Evolutionary conservation across 2,329 filamentous ascomycete genomes (phyloP).

Genomic region (Geosmithia putterillii): DNA sequence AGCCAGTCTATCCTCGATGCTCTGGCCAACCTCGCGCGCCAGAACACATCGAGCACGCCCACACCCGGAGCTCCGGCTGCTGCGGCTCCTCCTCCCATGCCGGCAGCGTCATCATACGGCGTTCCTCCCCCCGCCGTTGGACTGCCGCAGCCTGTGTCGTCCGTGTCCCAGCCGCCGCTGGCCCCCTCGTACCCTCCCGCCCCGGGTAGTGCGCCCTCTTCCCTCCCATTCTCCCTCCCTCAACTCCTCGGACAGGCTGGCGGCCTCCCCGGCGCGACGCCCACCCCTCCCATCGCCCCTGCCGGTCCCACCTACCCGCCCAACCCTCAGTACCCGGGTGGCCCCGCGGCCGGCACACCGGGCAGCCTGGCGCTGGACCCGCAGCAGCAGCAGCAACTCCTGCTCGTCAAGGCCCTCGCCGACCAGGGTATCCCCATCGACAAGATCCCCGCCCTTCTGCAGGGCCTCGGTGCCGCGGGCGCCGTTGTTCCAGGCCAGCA

Average conservation of each 20-base stretch:
- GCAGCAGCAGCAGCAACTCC: constrained; percentile 57
- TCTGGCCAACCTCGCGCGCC: constrained; percentile 68
- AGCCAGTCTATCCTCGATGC: constrained; percentile 60
- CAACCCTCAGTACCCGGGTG: constrained; percentile 8
- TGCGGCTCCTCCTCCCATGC: constrained; percentile 23
- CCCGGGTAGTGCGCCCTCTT: constrained; percentile 47
- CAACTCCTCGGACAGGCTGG: constrained; percentile 19
- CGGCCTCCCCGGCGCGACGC: constrained; percentile 17
- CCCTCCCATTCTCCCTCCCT: constrained; percentile 26
- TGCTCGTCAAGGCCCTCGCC: constrained; percentile 62
- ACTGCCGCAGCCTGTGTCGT: constrained; percentile 17
- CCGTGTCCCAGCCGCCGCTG: constrained; percentile 11
- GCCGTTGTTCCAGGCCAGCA: constrained; percentile 19
- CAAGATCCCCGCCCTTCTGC: constrained; percentile 53
- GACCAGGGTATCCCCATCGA: constrained; percentile 68
- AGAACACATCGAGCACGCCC: constrained; percentile 35
- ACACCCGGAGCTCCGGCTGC: constrained; percentile 18
- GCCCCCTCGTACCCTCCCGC: constrained; percentile 25
- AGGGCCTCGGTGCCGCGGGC: constrained; percentile 27
- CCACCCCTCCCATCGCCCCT: constrained; percentile 11
- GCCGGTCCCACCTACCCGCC: constrained; percentile 1
- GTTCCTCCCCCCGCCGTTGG: constrained; percentile 15
- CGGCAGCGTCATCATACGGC: constrained; percentile 29
- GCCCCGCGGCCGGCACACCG: constrained; percentile 14
- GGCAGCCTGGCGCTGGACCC: constrained; percentile 25